phyloP scores from a whole-genome alignment of 2,329 filamentous ascomycete species.

The Colletotrichum gloeosporioides region DNA sequence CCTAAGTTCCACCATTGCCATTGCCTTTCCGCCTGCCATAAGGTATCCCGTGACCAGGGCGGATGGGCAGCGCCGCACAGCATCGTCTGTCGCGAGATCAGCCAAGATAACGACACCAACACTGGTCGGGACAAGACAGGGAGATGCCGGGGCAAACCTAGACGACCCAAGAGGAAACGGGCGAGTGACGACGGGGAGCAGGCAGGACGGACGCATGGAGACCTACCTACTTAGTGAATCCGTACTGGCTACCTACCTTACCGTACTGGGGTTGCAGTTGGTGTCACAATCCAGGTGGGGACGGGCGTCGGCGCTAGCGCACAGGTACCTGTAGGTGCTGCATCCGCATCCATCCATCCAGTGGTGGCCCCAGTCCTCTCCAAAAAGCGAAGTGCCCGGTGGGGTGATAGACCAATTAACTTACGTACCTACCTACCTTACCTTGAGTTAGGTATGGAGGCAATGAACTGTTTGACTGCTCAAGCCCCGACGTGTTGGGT shows the following conservation, averaged over 20 bases:
- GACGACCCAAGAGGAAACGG: not conserved
- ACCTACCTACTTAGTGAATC: not conserved
- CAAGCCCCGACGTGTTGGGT: not conserved
- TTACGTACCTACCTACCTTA: not conserved
- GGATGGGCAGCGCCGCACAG: not conserved
- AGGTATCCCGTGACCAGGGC: not conserved
- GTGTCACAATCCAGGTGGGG: constrained; percentile 1
- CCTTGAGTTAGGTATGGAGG: not conserved
- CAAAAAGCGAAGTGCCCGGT: not conserved
- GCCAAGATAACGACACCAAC: constrained; percentile 2
- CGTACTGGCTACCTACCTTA: not conserved
- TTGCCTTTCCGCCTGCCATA: not conserved
- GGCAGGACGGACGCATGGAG: not conserved
- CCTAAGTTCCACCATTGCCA: not conserved
- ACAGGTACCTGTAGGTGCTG: not conserved
- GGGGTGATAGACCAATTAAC: not conserved
- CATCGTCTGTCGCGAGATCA: not conserved
- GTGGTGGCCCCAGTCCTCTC: not conserved
- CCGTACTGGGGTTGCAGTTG: not conserved
- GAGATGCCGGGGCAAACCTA: not conserved
- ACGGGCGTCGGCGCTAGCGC: not conserved
- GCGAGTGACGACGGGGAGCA: not conserved
- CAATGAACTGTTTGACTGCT: not conserved
- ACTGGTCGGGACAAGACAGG: not conserved
- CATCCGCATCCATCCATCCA: not conserved